Percentiles rank a stretch among this genome's conserved stretches.
phyloP scores from a whole-genome alignment of 2,329 filamentous ascomycete species.

The Epichloe gansuensis region DNA sequence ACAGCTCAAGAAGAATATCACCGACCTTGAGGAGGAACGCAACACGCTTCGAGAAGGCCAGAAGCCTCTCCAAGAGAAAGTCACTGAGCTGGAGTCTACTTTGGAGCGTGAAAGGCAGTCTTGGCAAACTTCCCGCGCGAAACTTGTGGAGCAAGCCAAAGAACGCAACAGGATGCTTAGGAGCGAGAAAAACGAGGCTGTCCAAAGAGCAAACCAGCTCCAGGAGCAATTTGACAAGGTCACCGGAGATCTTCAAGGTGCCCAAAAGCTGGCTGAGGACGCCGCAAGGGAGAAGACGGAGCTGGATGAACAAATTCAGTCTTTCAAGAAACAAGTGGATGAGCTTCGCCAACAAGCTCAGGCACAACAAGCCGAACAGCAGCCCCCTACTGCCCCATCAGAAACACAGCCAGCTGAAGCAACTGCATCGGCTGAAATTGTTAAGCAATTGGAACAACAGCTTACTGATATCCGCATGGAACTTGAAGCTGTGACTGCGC shows the following conservation, averaged over 20 bases:
- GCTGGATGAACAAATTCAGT: conserved; percentile 30
- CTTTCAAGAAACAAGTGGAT: conserved; percentile 30
- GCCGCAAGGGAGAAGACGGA: conserved; percentile 20
- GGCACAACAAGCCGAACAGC: conserved; percentile 14
- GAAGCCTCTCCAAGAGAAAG: conserved; percentile 37
- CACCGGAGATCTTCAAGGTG: conserved; percentile 41
- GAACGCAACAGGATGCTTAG: conserved; percentile 42
- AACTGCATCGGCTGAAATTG: conserved; percentile 32
- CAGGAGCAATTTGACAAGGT: conserved; percentile 36
- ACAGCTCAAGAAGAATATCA: conserved; percentile 67
- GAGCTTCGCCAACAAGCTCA: conserved; percentile 24
- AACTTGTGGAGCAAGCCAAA: conserved; percentile 50
- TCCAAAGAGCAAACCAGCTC: conserved; percentile 38
- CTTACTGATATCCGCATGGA: conserved; percentile 41
- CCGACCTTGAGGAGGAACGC: conserved; percentile 51
- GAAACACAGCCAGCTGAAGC: conserved; percentile 19
- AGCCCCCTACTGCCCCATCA: conserved; percentile 4
- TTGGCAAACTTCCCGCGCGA: conserved; percentile 40
- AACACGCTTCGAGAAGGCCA: conserved; percentile 40
- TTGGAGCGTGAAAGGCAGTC: conserved; percentile 41
- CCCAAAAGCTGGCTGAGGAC: conserved; percentile 24
- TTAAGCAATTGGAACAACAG: conserved; percentile 35
- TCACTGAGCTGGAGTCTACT: conserved; percentile 36
- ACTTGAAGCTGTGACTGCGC: conserved; percentile 49
- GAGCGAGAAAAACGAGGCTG: conserved; percentile 38